Conservation (phyloP, 2,329 filamentous ascomycete species). For the Botrytis hyacinthi region DNA sequence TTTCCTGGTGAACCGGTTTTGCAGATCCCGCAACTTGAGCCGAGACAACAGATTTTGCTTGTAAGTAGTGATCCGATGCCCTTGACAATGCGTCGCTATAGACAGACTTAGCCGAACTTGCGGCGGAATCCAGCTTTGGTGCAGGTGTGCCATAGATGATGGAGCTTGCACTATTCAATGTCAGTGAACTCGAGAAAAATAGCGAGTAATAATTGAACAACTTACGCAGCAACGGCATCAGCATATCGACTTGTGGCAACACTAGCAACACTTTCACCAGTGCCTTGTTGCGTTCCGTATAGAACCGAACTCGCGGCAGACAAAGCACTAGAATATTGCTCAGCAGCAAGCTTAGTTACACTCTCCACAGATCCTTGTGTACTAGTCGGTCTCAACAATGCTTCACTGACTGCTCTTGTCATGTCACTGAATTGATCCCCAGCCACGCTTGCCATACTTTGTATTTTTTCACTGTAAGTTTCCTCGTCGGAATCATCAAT, state of each 20-base stretch:
- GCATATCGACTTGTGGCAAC: slow-evolving; percentile 54
- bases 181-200: slow-evolving; percentile 25
- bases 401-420: slow-evolving; percentile 56
- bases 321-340: slow-evolving; percentile 56
- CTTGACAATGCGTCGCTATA: slow-evolving; percentile 64
- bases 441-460: slow-evolving; percentile 50
- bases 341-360: slow-evolving; percentile 52
- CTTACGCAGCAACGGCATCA: slow-evolving; percentile 57
- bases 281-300: slow-evolving; percentile 49
- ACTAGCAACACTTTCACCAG: slow-evolving; percentile 47
- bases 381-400: slow-evolving; percentile 46
- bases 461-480: slow-evolving; percentile 50
- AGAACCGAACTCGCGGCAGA: slow-evolving; percentile 55
- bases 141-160: slow-evolving; percentile 65
- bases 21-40: slow-evolving; percentile 66
- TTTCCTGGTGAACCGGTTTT: slow-evolving; percentile 66
- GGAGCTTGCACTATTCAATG: slow-evolving; percentile 46
- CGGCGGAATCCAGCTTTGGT: slow-evolving; percentile 50
- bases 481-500: slow-evolving; percentile 45
- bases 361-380: slow-evolving; percentile 45
- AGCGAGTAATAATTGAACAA: slow-evolving; percentile 10
- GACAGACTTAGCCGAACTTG: slow-evolving; percentile 48
- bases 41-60: slow-evolving; percentile 66
- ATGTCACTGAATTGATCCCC: slow-evolving; percentile 53
- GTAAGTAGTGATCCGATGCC: slow-evolving; percentile 66